Percentiles rank a stretch among this genome's conserved stretches.
Conservation (phyloP, 371 early-diverging fungal genomes). For the Mucor sp. region DNA sequence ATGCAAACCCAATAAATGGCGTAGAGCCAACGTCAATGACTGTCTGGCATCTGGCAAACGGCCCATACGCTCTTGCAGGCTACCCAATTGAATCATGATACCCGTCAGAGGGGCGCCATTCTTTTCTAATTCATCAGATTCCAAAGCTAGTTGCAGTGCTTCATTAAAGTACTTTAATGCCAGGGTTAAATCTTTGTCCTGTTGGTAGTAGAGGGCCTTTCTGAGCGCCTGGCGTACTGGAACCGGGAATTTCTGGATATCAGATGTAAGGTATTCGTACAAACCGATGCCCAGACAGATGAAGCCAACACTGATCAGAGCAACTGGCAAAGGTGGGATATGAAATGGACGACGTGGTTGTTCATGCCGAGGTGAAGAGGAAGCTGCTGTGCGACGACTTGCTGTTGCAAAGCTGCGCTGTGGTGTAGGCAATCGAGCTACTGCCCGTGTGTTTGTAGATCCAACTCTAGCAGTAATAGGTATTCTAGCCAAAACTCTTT, state of each 20-base stretch:
- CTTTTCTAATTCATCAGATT: conserved; percentile 48
- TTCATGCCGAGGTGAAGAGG: background rate
- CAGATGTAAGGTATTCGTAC: conserved; percentile 58
- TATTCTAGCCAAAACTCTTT: background rate
- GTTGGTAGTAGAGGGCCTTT: conserved; percentile 64
- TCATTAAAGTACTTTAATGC: conserved; percentile 55
- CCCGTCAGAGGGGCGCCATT: conserved; percentile 62
- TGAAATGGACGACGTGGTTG: conserved; percentile 19
- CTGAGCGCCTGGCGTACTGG: conserved; percentile 57
- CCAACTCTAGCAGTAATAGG: background rate
- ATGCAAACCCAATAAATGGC: conserved; percentile 31
- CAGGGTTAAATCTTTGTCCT: conserved; percentile 46
- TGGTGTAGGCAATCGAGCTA: background rate
- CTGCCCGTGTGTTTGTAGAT: background rate
- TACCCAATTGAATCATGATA: conserved; percentile 65
- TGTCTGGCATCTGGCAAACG: conserved; percentile 57
- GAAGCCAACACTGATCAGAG: conserved; percentile 42
- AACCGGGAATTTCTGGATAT: conserved; percentile 60
- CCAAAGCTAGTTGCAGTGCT: conserved; percentile 51
- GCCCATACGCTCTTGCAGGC: conserved; percentile 51
- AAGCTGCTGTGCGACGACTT: conserved; percentile 1
- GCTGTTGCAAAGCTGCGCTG: background rate
- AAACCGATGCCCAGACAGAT: conserved; percentile 52
- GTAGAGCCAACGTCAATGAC: conserved; percentile 50
- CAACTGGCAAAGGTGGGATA: conserved; percentile 42